A percentile compares a stretch with the other conserved stretches of the same genome.
Evolutionary conservation across 352 stramenopile genomes (phyloP).

Genomic region (Phytophthora megakarya): DNA sequence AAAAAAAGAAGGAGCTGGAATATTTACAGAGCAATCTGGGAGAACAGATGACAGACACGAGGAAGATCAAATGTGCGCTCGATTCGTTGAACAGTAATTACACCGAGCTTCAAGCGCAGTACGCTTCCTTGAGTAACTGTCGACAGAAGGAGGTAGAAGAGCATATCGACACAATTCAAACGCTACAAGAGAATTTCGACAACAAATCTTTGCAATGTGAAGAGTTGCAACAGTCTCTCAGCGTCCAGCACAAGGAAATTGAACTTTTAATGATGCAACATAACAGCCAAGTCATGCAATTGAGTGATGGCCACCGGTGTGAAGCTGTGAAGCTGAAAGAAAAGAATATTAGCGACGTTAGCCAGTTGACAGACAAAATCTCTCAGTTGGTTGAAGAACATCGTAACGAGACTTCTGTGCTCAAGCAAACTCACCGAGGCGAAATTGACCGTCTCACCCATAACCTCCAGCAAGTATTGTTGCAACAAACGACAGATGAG

Average conservation of each 20-base stretch:
- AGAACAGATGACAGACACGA: slow-evolving; percentile 23
- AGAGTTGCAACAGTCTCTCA: slow-evolving; percentile 18
- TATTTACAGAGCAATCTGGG: slow-evolving; percentile 35
- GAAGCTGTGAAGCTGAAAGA: slow-evolving; percentile 26
- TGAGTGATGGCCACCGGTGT: slow-evolving; percentile 16
- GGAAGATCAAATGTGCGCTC: slow-evolving; percentile 23
- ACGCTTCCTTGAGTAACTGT: slow-evolving; percentile 9
- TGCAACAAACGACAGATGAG: slow-evolving; percentile 23
- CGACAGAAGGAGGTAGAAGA: slow-evolving; percentile 22
- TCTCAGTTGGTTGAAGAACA: slow-evolving; percentile 4
- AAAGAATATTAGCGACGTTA: too few species aligned
- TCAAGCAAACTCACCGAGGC: slow-evolving; percentile 1
- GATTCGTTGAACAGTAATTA: slow-evolving; percentile 11
- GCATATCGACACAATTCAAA: slow-evolving; percentile 1
- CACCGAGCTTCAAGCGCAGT: slow-evolving; percentile 17
- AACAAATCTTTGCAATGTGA: slow-evolving; percentile 18
- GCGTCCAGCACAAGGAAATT: slow-evolving; percentile 28
- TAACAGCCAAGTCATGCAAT: slow-evolving; percentile 20
- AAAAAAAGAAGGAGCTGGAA: slow-evolving; percentile 35
- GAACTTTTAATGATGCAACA: slow-evolving; percentile 28
- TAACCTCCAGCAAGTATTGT: neutral
- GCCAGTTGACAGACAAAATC: slow-evolving; percentile 6
- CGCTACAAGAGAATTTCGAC: slow-evolving; percentile 21
- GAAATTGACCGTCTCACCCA: neutral
- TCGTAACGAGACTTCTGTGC: neutral